These are phyloP conservation scores for Flaveria brownii DNA, from an alignment of 129 eudicot genomes.

Conservation along the genomic window DNA sequence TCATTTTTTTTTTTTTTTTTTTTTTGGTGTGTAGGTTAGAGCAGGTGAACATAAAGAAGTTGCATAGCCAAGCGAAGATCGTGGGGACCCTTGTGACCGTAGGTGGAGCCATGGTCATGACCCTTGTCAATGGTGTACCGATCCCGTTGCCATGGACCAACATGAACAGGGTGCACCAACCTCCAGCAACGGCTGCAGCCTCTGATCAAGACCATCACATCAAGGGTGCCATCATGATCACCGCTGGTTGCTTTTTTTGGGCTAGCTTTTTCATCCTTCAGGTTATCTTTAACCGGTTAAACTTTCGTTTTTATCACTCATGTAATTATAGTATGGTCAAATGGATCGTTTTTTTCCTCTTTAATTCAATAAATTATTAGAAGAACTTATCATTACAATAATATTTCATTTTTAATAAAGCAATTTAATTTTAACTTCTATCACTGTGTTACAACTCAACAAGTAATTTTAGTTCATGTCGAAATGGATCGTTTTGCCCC, in stretches of 20 bases:
- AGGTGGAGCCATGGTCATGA: conserved; percentile 90
- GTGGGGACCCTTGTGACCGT: conserved; percentile 70
- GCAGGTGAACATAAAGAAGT: conserved; percentile 48
- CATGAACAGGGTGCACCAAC: conserved; percentile 24
- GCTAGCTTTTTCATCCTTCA: conserved; percentile 56
- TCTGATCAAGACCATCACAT: conserved; percentile 41
- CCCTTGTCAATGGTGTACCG: conserved; percentile 57
- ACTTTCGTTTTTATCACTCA: neutral
- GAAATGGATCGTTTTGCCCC: too few species aligned
- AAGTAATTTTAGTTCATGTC: too few species aligned
- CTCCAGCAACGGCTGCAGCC: conserved; percentile 16
- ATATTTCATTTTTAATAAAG: too few species aligned
- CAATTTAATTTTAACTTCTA: too few species aligned
- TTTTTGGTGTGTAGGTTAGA: conserved; percentile 47
- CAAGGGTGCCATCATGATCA: conserved; percentile 82
- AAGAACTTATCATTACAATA: too few species aligned
- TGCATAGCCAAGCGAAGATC: conserved; percentile 72
- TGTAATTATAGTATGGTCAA: too few species aligned
- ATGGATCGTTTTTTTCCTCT: too few species aligned
- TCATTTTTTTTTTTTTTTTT: neutral
- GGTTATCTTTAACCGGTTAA: conserved; percentile 6
- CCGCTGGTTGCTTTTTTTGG: conserved; percentile 72
- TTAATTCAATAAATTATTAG: too few species aligned
- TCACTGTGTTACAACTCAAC: too few species aligned
- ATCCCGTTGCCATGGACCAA: conserved; percentile 57